phyloP scores from a whole-genome alignment of 1,139 yeast genomes.

The Chernovozyma aurita region DNA sequence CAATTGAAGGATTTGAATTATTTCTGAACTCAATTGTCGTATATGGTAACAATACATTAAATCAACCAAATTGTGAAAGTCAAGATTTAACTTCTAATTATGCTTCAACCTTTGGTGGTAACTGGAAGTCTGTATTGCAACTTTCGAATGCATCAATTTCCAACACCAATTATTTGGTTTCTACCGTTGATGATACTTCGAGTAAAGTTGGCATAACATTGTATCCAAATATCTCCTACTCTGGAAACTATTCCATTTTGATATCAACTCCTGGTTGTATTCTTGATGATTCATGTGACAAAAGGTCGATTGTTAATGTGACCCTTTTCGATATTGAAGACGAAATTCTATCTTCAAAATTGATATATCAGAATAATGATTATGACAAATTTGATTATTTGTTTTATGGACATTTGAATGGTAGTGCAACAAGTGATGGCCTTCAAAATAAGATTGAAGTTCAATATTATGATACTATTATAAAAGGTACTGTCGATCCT shows the following conservation, averaged over 20 bases:
- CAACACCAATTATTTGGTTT: conserved; percentile 27
- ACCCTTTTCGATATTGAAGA: conserved; percentile 52
- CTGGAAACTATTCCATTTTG: conserved; percentile 72
- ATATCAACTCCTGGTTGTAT: conserved; percentile 86
- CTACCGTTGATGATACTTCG: conserved; percentile 11
- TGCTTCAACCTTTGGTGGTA: conserved; percentile 30
- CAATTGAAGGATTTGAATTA: conserved; percentile 68
- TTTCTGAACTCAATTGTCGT: conserved; percentile 57
- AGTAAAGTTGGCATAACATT: conserved; percentile 50
- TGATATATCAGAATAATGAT: conserved; percentile 75
- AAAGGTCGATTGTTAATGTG: conserved; percentile 76
- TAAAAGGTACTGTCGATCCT: conserved; percentile 19
- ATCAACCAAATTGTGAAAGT: conserved; percentile 57
- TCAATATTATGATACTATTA: conserved; percentile 31
- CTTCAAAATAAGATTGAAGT: conserved; percentile 50
- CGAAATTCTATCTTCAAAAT: conserved; percentile 32
- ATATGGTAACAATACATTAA: conserved; percentile 72
- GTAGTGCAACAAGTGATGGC: conserved; percentile 32
- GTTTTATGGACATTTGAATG: conserved; percentile 64
- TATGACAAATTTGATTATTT: conserved; percentile 76
- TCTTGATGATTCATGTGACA: conserved; percentile 60
- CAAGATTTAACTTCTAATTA: conserved; percentile 27
- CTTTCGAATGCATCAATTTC: conserved; percentile 12
- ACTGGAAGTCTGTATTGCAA: conserved; percentile 26
- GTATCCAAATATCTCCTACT: conserved; percentile 64